Percentiles rank a stretch among this genome's conserved stretches.
Evolutionary conservation across 305 asterid genomes (phyloP).

Genomic region (Solanum aculeatissimum): DNA sequence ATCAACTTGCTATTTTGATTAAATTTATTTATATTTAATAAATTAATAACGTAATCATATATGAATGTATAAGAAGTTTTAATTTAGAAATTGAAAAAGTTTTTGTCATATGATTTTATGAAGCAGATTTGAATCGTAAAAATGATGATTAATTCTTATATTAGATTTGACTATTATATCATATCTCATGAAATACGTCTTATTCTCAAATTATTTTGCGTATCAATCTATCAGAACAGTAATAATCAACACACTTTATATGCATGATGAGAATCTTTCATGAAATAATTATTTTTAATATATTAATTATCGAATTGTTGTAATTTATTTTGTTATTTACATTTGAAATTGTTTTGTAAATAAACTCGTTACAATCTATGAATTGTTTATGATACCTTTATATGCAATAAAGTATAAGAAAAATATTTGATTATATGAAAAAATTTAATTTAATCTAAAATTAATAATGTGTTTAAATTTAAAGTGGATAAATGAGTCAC

Average conservation of each 20-base stretch:
- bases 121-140: background rate
- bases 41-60: background rate
- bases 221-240: background rate
- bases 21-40: background rate
- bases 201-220: background rate
- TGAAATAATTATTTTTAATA: background rate
- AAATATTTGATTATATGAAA: background rate
- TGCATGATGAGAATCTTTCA: background rate
- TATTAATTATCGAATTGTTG: background rate
- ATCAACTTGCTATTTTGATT: background rate
- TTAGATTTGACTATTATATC: background rate
- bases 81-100: background rate
- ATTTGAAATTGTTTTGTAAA: background rate
- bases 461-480: background rate
- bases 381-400: background rate
- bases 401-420: background rate
- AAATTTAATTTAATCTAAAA: background rate
- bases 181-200: too few relatives aligned
- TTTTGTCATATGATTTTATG: accelerated
- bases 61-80: background rate
- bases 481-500: background rate
- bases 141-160: accelerated
- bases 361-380: background rate
- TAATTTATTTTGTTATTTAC: background rate
- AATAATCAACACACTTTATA: background rate